Evolutionary conservation across 2,329 filamentous ascomycete species (phyloP).

Genomic region (Fusarium tricinctum): DNA sequence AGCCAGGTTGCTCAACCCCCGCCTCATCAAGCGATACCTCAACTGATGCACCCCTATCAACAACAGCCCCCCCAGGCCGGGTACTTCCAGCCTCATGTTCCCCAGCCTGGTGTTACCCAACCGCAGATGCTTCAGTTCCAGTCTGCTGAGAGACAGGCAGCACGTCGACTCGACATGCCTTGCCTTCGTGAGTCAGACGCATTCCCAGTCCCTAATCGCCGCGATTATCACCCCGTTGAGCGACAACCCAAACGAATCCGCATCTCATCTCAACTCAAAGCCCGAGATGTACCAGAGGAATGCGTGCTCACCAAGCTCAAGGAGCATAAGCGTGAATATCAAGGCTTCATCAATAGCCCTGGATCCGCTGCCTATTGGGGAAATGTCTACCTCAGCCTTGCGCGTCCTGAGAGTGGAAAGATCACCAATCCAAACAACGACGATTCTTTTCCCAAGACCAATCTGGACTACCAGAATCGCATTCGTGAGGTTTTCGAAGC

Average conservation of each 20-base stretch:
- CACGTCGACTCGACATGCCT: neutral
- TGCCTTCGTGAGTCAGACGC: neutral
- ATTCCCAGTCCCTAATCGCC: neutral
- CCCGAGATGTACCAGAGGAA: neutral
- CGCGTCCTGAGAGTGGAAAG: neutral
- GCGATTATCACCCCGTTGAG: neutral
- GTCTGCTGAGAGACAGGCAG: neutral
- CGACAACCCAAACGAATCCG: conserved; percentile 4
- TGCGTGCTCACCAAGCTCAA: conserved; percentile 11
- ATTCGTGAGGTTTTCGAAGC: conserved; percentile 40
- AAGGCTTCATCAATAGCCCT: conserved; percentile 18
- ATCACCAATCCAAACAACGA: conserved; percentile 7
- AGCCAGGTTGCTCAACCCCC: neutral
- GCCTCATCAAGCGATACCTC: neutral
- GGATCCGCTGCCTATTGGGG: neutral
- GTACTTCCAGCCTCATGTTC: neutral
- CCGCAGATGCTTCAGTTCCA: neutral
- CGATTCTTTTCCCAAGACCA: conserved; percentile 19
- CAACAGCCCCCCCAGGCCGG: neutral
- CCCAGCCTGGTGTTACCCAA: neutral
- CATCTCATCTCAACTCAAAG: neutral
- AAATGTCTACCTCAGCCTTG: conserved; percentile 17
- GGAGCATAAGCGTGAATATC: conserved; percentile 19
- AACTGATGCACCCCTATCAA: neutral
- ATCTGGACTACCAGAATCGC: conserved; percentile 4